These are phyloP conservation scores for Rhazya stricta DNA, from an alignment of 257 asterid genomes.

Conservation along the genomic window DNA sequence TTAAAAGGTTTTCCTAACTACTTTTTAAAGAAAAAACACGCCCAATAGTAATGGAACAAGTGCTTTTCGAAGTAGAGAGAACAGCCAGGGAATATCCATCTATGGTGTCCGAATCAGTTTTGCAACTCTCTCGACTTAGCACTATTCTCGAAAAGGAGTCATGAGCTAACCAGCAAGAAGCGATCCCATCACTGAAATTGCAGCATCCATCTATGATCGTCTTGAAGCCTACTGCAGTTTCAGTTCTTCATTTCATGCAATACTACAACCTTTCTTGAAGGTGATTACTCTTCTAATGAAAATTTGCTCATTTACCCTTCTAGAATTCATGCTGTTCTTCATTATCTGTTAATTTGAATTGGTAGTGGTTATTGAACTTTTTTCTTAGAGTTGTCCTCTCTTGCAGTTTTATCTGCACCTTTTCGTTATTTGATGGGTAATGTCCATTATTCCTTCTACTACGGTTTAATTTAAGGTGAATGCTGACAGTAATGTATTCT, in stretches of 20 bases:
- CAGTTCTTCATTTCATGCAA: not conserved
- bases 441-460: not conserved
- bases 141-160: not conserved
- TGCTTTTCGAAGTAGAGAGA: too few species aligned
- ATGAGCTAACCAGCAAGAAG: not conserved
- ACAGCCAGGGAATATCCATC: constrained; percentile 1
- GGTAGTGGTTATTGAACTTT: not conserved
- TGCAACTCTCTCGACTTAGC: not conserved
- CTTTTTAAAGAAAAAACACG: too few species aligned
- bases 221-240: not conserved
- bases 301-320: not conserved
- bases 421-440: not conserved
- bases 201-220: not conserved
- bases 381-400: not conserved
- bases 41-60: too few species aligned
- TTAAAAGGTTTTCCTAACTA: too few species aligned
- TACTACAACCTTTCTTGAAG: not conserved
- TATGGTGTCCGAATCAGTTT: not conserved
- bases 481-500: not conserved
- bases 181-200: not conserved
- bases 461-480: not conserved
- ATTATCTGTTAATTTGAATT: not conserved
- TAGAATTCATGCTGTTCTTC: not conserved
- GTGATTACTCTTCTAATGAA: not conserved
- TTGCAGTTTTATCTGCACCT: not conserved